Percentiles rank a stretch among this genome's conserved stretches.
Conservation (phyloP, 108 stramenopile genomes). For the Poteriospumella lacustris region DNA sequence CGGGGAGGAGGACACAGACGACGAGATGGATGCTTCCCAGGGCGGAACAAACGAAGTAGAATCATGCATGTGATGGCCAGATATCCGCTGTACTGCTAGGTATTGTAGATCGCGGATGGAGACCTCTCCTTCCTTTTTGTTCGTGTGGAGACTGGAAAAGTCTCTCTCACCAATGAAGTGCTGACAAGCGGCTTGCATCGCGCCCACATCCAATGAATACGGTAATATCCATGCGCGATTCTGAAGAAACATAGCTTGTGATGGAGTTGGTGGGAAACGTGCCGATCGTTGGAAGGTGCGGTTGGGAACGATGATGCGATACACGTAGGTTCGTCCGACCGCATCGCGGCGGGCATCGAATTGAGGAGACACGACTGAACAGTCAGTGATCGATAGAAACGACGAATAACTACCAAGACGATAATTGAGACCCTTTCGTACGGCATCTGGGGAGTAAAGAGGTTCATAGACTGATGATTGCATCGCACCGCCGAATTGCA, state of each 20-base stretch:
- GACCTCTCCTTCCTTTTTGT: too few relatives aligned
- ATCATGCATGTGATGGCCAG: too few relatives aligned
- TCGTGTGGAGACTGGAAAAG: too few relatives aligned
- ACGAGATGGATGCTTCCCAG: too few relatives aligned
- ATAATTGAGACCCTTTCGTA: neutral
- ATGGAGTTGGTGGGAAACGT: too few relatives aligned
- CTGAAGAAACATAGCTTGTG: neutral
- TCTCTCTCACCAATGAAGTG: neutral
- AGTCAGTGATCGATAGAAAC: neutral
- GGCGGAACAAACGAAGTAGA: too few relatives aligned
- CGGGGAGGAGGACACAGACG: too few relatives aligned
- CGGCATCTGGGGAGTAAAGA: neutral
- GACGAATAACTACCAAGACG: neutral
- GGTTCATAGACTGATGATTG: neutral
- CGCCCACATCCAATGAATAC: neutral
- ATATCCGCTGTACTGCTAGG: too few relatives aligned
- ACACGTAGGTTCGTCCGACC: neutral
- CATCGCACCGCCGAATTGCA: neutral
- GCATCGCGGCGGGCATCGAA: neutral
- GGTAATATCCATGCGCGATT: neutral
- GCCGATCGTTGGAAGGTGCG: too few relatives aligned
- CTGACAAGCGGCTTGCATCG: neutral
- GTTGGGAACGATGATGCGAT: neutral
- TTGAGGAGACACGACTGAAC: neutral
- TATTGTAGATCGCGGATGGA: too few relatives aligned